Base-by-base conservation (phyloP, 306 rosid species). In the Cucurbita maxima region DNA sequence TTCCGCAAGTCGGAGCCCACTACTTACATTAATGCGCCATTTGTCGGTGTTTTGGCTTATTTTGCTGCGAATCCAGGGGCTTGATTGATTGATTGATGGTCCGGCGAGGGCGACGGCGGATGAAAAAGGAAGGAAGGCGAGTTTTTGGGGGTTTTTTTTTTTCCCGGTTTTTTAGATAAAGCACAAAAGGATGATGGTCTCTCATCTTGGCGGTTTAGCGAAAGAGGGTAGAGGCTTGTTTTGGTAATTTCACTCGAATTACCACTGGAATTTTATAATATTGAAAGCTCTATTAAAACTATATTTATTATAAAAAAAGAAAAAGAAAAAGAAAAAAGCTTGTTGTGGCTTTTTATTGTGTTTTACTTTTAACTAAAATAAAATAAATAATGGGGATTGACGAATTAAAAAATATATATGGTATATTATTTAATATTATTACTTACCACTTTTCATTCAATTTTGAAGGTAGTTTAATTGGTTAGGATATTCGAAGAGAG, bases 21-120 rank as follows among this genome's bases (percentile, higher is more conserved):
- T 4, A 94, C 98, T 0, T 94, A 90, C 20, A 94, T 94, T 40
- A 94, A 94, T 79, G 98, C 98, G 20, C 98, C 98, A 3, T 94
- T 94, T 68, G 92, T 94, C 57, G 98, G 97, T 44, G 89, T 57
- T 10, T 80, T 90, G 30, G 94, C 98, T 10, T 94, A 82, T 67
- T 86, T 94, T 58, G 86, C 56, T 58, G 95, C 90, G 47, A 90
- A 90, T 62, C 96, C 78, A 0, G 72, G 56, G 0, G 72, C 0
- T 19, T 67, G 72, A 50, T 14, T 44, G 44, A 7, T 47, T 47
- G 52, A 43, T 43, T 41, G 45, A 67, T 20, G 20, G 8, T 16
- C 4, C 22, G 9, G 71, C 10, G 7, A 4, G 8, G 34, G 71
- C 16, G 52, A 1, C 0, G 22, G 12, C 22, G 30, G 58, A 6